Evolutionary conservation across 2,329 filamentous ascomycete genomes (phyloP), one percentile per base, ranked within the genome.

Genomic region (Pseudocercospora macadamiae): DNA sequence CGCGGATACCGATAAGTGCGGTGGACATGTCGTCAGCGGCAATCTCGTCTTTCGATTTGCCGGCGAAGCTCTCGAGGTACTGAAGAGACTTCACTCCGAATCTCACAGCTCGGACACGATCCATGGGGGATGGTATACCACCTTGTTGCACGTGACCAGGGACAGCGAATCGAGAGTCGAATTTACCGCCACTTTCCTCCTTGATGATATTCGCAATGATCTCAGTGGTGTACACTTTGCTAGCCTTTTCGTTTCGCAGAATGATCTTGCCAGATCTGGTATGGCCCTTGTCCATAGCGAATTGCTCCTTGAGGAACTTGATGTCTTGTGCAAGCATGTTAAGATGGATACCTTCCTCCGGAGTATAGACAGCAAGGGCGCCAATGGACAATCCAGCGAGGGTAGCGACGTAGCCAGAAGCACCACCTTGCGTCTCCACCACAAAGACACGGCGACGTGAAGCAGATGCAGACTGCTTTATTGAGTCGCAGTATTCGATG

Each of bases 141-240:
- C 93, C 93, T 78, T 97, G 93, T 76, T 97, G 93, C 65, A 96
- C 93, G 77, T 97, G 93, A 12, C 93, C 93, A 0, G 93, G 93
- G 51, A 96, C 93, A 66, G 91, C 93, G 73, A 95, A 89, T 61
- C 93, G 88, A 45, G 90, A 90, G 76, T 99, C 95, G 72, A 99
- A 99, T 14, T 92, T 87, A 64, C 92, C 92, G 68, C 90, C 88
- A 7, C 92, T 90, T 75, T 97, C 95, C 67, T 96, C 92, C 59
- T 90, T 90, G 77, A 99, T 96, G 77, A 97, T 97, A 72, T 93
- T 89, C 30, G 93, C 93, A 70, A 99, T 93, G 58, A 97, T 85
- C 75, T 96, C 92, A 16, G 95, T 96, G 51, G 84, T 90, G 81
- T 97, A 97, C 14, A 93, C 93, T 69, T 84, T 87, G 70, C 90